Percentiles rank a stretch among this genome's conserved stretches.
These are phyloP conservation scores for Didymella sp. DNA, from an alignment of 2,329 filamentous ascomycete species.

Conservation along the genomic window DNA sequence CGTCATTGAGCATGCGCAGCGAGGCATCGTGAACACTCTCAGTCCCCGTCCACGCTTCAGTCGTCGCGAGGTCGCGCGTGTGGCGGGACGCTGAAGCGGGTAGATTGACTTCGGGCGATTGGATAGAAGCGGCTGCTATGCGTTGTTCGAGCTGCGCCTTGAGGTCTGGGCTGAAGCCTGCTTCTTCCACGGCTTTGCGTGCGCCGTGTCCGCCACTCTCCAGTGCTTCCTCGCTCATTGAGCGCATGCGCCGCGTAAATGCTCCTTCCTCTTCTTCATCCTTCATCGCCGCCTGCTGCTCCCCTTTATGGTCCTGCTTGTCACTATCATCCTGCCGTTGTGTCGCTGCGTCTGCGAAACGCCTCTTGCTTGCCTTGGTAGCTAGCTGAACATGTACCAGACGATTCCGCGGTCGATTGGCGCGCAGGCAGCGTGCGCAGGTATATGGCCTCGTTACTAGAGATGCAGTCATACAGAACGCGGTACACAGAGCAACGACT, in stretches of 20 bases:
- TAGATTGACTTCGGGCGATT: conserved; percentile 61
- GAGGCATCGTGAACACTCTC: conserved; percentile 78
- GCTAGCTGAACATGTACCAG: conserved; percentile 16
- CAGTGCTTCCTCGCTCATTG: conserved; percentile 67
- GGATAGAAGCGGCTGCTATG: conserved; percentile 63
- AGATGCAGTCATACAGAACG: conserved; percentile 41
- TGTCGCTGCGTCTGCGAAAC: conserved; percentile 33
- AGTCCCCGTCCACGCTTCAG: conserved; percentile 77
- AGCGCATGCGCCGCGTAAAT: conserved; percentile 63
- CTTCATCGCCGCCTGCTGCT: neutral
- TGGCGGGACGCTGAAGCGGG: conserved; percentile 70
- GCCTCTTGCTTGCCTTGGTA: conserved; percentile 21
- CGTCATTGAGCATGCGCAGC: conserved; percentile 76
- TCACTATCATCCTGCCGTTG: conserved; percentile 19
- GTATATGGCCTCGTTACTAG: conserved; percentile 34
- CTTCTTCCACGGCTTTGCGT: conserved; percentile 64
- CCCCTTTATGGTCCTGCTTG: neutral
- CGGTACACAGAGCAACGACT: conserved; percentile 3
- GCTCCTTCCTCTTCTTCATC: conserved; percentile 55
- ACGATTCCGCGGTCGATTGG: conserved; percentile 26
- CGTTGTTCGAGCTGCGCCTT: conserved; percentile 65
- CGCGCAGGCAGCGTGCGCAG: conserved; percentile 53
- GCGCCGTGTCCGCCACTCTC: conserved; percentile 62
- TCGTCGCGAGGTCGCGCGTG: conserved; percentile 71
- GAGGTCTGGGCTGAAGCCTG: conserved; percentile 68